Conservation (phyloP, 2,329 filamentous ascomycete species). For the Clonostachys byssicola region DNA sequence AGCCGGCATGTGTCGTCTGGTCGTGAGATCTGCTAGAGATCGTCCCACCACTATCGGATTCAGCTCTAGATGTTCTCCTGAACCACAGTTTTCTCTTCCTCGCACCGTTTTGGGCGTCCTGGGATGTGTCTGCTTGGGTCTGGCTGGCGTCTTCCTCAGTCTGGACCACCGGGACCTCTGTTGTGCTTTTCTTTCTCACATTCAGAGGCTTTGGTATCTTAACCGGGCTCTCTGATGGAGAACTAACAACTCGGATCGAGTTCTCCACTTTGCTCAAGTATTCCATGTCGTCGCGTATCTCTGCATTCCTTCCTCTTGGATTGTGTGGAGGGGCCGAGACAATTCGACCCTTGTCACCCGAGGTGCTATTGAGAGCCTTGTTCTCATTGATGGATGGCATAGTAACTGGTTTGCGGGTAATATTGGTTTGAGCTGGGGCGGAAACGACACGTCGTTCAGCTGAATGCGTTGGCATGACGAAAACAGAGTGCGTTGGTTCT, state of each 20-base stretch:
- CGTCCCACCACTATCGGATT: constrained; percentile 7
- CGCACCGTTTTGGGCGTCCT: constrained; percentile 11
- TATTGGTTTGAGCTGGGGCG: constrained; percentile 41
- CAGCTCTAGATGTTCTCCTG: constrained; percentile 37
- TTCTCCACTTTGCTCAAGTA: constrained; percentile 41
- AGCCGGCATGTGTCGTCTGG: constrained; percentile 1
- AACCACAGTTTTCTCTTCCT: constrained; percentile 50
- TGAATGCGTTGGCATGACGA: too few species aligned
- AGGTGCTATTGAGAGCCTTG: constrained; percentile 9
- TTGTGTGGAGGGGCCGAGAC: constrained; percentile 40
- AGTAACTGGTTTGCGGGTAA: constrained; percentile 26
- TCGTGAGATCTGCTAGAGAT: background rate
- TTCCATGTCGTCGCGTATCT: constrained; percentile 31
- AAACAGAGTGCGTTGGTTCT: too few species aligned
- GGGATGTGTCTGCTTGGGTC: constrained; percentile 7
- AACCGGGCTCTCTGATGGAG: constrained; percentile 30
- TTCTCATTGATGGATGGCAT: constrained; percentile 47
- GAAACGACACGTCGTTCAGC: constrained; percentile 45
- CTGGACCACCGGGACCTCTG: constrained; percentile 8
- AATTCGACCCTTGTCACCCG: constrained; percentile 32
- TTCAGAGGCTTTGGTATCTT: constrained; percentile 32
- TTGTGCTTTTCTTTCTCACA: constrained; percentile 29
- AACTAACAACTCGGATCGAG: constrained; percentile 52
- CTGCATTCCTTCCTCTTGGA: constrained; percentile 17
- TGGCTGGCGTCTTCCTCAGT: constrained; percentile 8